phyloP scores from a whole-genome alignment of 768 basidiomycete species.

The Neoboletus brunneissimus region DNA sequence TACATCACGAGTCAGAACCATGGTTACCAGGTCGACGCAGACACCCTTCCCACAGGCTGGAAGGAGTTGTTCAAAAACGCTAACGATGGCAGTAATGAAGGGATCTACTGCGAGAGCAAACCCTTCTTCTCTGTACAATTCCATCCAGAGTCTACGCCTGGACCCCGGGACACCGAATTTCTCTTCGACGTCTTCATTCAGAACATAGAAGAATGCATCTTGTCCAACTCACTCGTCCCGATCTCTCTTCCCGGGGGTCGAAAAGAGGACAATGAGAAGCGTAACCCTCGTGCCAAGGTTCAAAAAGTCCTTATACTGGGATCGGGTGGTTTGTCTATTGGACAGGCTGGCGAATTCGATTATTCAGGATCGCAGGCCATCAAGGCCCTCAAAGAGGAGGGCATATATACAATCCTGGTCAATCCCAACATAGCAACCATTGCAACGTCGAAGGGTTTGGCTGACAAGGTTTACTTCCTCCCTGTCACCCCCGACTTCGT shows the following conservation, averaged over 20 bases:
- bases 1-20: conserved; percentile 99
- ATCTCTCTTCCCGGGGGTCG: conserved; percentile 76
- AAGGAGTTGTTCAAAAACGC: conserved; percentile 94
- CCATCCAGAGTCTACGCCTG: conserved; percentile 96
- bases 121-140: conserved; percentile 99
- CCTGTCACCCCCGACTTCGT: conserved; percentile 98
- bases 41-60: conserved; percentile 80
- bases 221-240: conserved; percentile 50
- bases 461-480: conserved; percentile 99
- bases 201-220: conserved; percentile 73
- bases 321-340: conserved; percentile 96
- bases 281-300: conserved; percentile 69
- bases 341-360: conserved; percentile 99
- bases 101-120: conserved; percentile 88
- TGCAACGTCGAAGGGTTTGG: conserved; percentile 93
- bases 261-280: conserved; percentile 78
- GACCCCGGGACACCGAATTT: conserved; percentile 97
- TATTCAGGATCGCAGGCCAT: conserved; percentile 99
- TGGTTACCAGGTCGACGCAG: conserved; percentile 90
- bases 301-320: conserved; percentile 96
- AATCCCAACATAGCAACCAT: conserved; percentile 99
- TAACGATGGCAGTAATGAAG: conserved; percentile 97
- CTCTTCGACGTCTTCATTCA: conserved; percentile 97
- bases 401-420: conserved; percentile 97
- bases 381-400: conserved; percentile 98